A percentile compares a stretch with the other conserved stretches of the same genome.
These are phyloP conservation scores for Vitis hybrid DNA, from an alignment of 177 flowering plant species.

Conservation along the genomic window DNA sequence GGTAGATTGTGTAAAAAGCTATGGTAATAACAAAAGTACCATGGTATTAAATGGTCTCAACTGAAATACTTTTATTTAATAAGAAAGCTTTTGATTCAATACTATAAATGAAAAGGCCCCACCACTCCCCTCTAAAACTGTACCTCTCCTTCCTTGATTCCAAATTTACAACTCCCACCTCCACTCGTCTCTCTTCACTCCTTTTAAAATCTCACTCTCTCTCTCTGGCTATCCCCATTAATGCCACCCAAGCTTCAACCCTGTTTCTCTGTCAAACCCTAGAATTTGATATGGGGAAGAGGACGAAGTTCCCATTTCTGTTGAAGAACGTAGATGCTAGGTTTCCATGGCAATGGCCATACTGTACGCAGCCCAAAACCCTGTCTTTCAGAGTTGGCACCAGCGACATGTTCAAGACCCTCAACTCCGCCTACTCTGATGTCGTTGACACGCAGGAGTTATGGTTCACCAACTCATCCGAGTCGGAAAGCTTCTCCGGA, in stretches of 20 bases:
- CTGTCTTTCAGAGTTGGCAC: slow-evolving; percentile 54
- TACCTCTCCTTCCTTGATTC: background rate
- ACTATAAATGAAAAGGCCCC: slow-evolving; percentile 21
- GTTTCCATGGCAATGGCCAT: slow-evolving; percentile 60
- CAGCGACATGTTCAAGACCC: slow-evolving; percentile 34
- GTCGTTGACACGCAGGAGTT: slow-evolving; percentile 17
- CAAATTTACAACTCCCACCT: background rate
- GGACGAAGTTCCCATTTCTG: slow-evolving; percentile 53
- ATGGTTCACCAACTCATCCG: slow-evolving; percentile 33
- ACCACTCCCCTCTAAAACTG: slow-evolving; percentile 7
- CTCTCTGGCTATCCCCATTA: slow-evolving; percentile 27
- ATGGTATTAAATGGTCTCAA: slow-evolving; percentile 17
- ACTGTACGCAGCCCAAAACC: slow-evolving; percentile 65
- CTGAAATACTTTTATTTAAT: slow-evolving; percentile 19
- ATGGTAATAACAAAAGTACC: background rate
- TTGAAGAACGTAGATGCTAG: slow-evolving; percentile 26
- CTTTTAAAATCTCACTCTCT: slow-evolving; percentile 15
- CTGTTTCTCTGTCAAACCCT: background rate
- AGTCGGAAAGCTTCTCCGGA: slow-evolving; percentile 33
- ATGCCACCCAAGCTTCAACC: slow-evolving; percentile 12
- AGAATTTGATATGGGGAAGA: slow-evolving; percentile 28
- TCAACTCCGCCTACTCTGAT: slow-evolving; percentile 38
- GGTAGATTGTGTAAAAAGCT: no score
- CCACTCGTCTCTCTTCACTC: slow-evolving; percentile 16
- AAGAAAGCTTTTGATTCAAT: slow-evolving; percentile 23